Percentiles rank a stretch among this genome's conserved stretches.
phyloP scores from a whole-genome alignment of 192 early-diverging fungal species.

The Irineochytrium annulatum region DNA sequence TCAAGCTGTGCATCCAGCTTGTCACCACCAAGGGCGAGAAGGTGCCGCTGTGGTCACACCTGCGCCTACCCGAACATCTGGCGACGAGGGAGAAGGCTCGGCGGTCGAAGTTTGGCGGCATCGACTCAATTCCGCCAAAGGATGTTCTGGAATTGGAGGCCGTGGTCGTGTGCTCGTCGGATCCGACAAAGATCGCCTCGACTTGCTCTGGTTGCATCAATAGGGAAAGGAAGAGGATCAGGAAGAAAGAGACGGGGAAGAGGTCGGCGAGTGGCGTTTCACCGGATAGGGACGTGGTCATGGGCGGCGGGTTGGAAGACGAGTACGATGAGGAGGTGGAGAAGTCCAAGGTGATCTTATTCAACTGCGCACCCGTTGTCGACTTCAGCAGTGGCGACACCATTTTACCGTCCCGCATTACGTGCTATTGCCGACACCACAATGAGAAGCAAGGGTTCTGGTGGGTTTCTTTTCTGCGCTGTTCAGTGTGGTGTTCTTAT shows the following conservation, averaged over 20 bases:
- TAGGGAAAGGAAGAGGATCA: conserved; percentile 63
- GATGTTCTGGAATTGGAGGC: conserved; percentile 73
- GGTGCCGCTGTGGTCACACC: conserved; percentile 74
- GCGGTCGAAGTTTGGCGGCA: conserved; percentile 35
- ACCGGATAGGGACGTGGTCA: conserved; percentile 36
- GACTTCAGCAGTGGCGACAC: conserved; percentile 87
- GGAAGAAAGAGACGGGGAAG: conserved; percentile 34
- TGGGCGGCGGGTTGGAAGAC: conserved; percentile 61
- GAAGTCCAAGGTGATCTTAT: conserved; percentile 80
- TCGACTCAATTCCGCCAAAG: conserved; percentile 26
- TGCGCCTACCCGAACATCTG: conserved; percentile 77
- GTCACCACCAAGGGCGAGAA: conserved; percentile 58
- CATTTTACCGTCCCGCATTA: conserved; percentile 86
- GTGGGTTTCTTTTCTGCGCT: conserved; percentile 28
- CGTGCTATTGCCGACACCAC: conserved; percentile 96
- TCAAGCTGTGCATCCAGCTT: conserved; percentile 84
- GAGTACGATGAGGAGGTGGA: conserved; percentile 68
- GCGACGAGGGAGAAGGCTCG: conserved; percentile 67
- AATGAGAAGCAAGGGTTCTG: conserved; percentile 91
- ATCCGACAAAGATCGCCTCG: conserved; percentile 66
- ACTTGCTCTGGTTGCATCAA: conserved; percentile 81
- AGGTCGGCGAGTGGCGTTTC: conserved; percentile 12
- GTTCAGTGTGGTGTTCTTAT: neutral
- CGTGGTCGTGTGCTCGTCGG: conserved; percentile 78
- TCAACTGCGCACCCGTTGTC: conserved; percentile 81